Evolutionary conservation across 2,329 filamentous ascomycete species (phyloP).

Genomic region (Trichoderma breve): DNA sequence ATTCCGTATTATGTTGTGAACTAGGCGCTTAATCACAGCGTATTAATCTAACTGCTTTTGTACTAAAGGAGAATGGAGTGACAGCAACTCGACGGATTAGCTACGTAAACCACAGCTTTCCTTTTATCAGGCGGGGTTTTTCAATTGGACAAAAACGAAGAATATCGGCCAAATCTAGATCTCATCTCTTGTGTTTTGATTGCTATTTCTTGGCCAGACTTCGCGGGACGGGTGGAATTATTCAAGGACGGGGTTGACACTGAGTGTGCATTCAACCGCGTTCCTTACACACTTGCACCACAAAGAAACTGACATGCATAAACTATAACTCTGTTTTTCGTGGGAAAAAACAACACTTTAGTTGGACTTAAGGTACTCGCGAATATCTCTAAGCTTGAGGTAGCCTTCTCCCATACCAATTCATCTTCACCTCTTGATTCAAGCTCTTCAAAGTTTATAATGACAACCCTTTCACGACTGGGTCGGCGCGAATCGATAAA

Average conservation of each 20-base stretch:
- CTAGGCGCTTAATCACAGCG: not conserved
- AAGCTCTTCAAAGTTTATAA: no score
- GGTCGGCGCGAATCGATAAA: no score
- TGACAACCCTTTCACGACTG: no score
- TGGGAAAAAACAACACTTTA: no score
- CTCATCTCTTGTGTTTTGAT: not conserved
- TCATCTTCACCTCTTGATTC: no score
- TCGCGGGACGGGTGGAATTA: not conserved
- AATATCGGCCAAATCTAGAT: not conserved
- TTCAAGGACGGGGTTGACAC: not conserved
- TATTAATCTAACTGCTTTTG: not conserved
- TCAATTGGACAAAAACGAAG: not conserved
- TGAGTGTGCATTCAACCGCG: not conserved
- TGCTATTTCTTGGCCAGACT: not conserved
- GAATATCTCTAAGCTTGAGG: no score
- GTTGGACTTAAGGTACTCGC: no score
- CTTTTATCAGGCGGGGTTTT: not conserved
- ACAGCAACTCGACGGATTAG: not conserved
- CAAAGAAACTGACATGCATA: not conserved
- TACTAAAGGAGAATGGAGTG: not conserved
- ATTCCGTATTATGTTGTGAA: not conserved
- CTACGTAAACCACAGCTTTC: not conserved
- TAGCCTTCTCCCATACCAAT: no score
- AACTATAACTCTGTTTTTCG: not conserved
- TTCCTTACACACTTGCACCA: not conserved